These are phyloP conservation scores for Trichoderma koningii DNA, from an alignment of 2,329 filamentous ascomycete species.

Conservation along the genomic window DNA sequence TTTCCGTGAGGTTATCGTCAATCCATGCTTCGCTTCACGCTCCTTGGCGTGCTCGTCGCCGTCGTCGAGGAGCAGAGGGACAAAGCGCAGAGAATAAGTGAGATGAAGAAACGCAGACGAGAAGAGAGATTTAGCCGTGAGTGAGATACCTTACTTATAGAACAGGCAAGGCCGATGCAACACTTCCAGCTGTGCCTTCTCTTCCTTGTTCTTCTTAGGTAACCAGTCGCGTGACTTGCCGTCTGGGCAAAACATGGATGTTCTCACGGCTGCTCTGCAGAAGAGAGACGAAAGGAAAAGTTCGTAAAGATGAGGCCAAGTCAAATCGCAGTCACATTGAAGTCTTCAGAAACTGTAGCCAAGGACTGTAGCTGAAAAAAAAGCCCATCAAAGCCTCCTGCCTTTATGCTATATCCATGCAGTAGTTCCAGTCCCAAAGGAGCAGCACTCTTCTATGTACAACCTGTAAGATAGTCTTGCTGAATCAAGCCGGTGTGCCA, in stretches of 20 bases:
- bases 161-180: background rate
- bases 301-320: background rate
- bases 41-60: background rate
- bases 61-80: background rate
- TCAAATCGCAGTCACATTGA: background rate
- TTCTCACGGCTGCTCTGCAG: background rate
- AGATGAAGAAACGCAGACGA: background rate
- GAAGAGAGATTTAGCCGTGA: conserved; percentile 3
- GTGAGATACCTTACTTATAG: background rate
- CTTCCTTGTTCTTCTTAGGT: conserved; percentile 15
- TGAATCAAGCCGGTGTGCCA: conserved; percentile 1
- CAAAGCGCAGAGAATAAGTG: background rate
- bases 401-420: background rate
- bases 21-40: background rate
- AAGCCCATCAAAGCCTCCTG: background rate
- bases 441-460: conserved; percentile 15
- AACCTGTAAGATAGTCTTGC: conserved; percentile 26
- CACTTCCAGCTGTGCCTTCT: conserved; percentile 1
- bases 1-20: background rate
- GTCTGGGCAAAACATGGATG: background rate
- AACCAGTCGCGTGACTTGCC: conserved; percentile 22
- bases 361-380: too few relatives aligned
- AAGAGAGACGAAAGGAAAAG: too few relatives aligned
- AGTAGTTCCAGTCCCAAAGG: background rate
- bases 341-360: background rate